Conservation (phyloP, 106 monocot genomes). For the Hemerocallis citrina region DNA sequence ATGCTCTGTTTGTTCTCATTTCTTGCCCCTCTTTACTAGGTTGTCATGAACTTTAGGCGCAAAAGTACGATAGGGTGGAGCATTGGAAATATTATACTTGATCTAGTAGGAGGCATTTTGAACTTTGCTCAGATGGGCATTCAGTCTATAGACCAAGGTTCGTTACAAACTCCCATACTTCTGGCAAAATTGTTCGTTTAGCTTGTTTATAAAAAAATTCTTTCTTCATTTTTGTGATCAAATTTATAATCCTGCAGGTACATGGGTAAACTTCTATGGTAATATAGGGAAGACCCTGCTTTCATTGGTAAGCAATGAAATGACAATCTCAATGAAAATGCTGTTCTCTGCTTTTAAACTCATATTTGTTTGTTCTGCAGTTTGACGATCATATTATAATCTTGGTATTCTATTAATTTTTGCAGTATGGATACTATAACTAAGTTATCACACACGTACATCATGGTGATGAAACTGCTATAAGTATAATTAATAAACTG, state of each 20-base stretch:
- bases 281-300: slow-evolving; percentile 83
- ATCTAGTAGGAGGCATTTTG: slow-evolving; percentile 45
- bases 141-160: slow-evolving; percentile 75
- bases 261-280: slow-evolving; percentile 72
- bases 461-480: too few species aligned
- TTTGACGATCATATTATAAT: too few species aligned
- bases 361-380: too few species aligned
- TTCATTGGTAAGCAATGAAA: slow-evolving; percentile 42
- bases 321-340: neutral
- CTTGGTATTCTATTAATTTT: neutral
- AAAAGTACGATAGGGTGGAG: slow-evolving; percentile 88
- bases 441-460: too few species aligned
- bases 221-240: neutral
- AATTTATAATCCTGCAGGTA: slow-evolving; percentile 32
- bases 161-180: neutral
- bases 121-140: slow-evolving; percentile 73
- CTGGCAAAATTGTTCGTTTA: neutral
- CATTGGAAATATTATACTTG: slow-evolving; percentile 73
- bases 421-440: neutral
- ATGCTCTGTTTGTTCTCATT: too few species aligned
- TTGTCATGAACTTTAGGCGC: slow-evolving; percentile 53
- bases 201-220: neutral
- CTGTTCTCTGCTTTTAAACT: too few species aligned
- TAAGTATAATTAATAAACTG: too few species aligned
- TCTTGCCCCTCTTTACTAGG: slow-evolving; percentile 22